Evolutionary conservation across 768 basidiomycete species (phyloP).

Genomic region (Glaciozyma martinii): DNA sequence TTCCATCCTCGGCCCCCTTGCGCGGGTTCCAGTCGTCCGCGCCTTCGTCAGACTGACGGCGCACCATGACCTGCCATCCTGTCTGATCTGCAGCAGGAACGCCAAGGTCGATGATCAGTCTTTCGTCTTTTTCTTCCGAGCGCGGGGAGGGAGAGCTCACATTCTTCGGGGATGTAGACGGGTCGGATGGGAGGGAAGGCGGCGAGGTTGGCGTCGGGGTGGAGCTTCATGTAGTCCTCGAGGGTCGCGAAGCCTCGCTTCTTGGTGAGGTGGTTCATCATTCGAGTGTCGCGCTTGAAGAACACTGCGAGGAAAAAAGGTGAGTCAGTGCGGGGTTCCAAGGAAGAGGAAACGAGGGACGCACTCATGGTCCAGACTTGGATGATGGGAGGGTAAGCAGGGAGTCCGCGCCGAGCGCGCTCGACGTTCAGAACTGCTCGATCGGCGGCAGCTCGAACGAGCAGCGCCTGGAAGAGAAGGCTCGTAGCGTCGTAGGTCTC

Average conservation of each 20-base stretch:
- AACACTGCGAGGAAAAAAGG: constrained; percentile 9
- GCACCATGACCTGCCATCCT: constrained; percentile 20
- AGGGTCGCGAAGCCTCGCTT: constrained; percentile 16
- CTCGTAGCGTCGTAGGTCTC: constrained; percentile 27
- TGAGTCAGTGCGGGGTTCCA: no score
- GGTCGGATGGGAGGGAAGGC: background rate
- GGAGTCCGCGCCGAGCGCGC: background rate
- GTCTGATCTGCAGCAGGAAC: background rate
- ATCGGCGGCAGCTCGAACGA: constrained; percentile 11
- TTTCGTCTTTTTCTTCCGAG: no score
- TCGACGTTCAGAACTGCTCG: background rate
- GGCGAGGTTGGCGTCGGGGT: background rate
- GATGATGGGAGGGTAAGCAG: background rate
- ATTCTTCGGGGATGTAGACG: constrained; percentile 13
- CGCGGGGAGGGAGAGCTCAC: background rate
- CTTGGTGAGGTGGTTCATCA: constrained; percentile 15
- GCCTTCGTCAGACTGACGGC: background rate
- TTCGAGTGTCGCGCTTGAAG: constrained; percentile 17
- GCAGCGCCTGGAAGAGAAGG: constrained; percentile 9
- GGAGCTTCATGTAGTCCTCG: constrained; percentile 10
- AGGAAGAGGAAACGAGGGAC: background rate
- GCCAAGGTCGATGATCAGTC: constrained; percentile 4
- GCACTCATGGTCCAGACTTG: constrained; percentile 24
- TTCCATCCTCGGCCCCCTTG: background rate
- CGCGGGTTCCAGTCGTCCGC: no score